These are phyloP conservation scores for Penicilliopsis zonata DNA, from an alignment of 495 filamentous ascomycete species.

Conservation along the genomic window DNA sequence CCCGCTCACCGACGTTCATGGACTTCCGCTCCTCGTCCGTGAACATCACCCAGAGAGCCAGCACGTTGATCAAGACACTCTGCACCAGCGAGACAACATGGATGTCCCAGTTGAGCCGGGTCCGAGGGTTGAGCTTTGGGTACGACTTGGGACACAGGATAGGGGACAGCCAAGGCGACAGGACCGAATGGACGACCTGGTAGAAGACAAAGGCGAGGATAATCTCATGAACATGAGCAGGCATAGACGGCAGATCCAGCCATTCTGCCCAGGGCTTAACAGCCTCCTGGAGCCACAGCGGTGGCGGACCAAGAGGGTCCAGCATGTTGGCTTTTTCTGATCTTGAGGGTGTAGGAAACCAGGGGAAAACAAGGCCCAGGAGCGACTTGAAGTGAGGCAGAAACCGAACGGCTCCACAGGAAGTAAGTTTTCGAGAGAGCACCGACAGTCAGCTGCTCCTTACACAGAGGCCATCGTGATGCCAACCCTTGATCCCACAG, in stretches of 20 bases:
- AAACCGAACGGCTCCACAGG: no score
- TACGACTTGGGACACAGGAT: constrained; percentile 63
- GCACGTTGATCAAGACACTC: constrained; percentile 59
- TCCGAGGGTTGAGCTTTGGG: constrained; percentile 48
- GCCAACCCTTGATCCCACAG: no score
- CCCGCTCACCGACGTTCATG: constrained; percentile 63
- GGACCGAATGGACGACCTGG: constrained; percentile 54
- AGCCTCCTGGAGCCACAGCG: constrained; percentile 27
- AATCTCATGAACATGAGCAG: constrained; percentile 84
- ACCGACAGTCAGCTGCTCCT: no score
- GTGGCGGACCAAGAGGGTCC: constrained; percentile 34
- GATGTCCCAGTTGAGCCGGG: constrained; percentile 87
- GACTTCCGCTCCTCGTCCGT: constrained; percentile 59
- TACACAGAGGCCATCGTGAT: no score
- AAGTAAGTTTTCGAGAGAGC: no score
- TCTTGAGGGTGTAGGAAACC: constrained; percentile 5
- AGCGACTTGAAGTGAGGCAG: no score
- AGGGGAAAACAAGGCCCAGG: no score
- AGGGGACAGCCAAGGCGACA: constrained; percentile 66
- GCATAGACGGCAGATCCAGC: constrained; percentile 55
- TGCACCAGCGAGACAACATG: constrained; percentile 92
- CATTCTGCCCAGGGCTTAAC: constrained; percentile 32
- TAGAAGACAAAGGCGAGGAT: constrained; percentile 63
- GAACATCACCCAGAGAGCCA: constrained; percentile 77
- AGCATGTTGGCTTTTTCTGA: constrained; percentile 27